Evolutionary conservation across 192 early-diverging fungal genomes (phyloP).

Genomic region (Coemansia sp.): DNA sequence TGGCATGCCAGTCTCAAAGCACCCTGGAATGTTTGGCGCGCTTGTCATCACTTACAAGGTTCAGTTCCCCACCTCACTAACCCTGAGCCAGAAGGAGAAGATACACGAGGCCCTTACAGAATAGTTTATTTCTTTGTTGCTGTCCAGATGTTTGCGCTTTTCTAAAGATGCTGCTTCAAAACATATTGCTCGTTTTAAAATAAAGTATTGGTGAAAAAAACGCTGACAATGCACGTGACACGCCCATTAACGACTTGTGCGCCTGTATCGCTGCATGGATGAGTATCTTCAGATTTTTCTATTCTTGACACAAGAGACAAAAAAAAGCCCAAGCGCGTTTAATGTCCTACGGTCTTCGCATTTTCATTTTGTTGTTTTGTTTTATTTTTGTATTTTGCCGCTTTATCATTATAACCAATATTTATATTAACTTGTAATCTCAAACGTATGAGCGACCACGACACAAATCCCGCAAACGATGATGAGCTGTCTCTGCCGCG

Average conservation of each 20-base stretch:
- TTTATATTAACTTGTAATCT: not conserved
- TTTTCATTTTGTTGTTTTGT: not conserved
- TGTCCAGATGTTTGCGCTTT: not conserved
- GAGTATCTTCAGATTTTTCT: not conserved
- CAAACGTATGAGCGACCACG: slow-evolving; percentile 63
- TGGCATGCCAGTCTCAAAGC: slow-evolving; percentile 95
- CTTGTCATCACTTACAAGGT: slow-evolving; percentile 80
- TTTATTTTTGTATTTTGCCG: not conserved
- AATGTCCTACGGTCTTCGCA: not conserved
- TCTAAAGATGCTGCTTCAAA: not conserved
- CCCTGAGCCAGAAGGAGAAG: slow-evolving; percentile 70
- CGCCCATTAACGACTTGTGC: not conserved
- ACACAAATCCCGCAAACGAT: slow-evolving; percentile 57
- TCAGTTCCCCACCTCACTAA: slow-evolving; percentile 73
- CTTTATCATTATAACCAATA: not conserved
- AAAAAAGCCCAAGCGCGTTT: not conserved
- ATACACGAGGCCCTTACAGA: slow-evolving; percentile 52
- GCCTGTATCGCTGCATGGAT: not conserved
- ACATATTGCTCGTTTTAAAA: too few species aligned
- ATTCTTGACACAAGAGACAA: not conserved
- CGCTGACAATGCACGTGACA: not conserved
- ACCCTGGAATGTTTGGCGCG: slow-evolving; percentile 81
- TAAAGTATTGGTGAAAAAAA: not conserved
- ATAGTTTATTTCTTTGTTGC: slow-evolving; percentile 1
- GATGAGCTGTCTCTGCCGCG: slow-evolving; percentile 93